Evolutionary conservation across 75 land plant species (phyloP), one percentile per base, ranked within the genome.

Genomic region (Selaginella tamariscina): DNA sequence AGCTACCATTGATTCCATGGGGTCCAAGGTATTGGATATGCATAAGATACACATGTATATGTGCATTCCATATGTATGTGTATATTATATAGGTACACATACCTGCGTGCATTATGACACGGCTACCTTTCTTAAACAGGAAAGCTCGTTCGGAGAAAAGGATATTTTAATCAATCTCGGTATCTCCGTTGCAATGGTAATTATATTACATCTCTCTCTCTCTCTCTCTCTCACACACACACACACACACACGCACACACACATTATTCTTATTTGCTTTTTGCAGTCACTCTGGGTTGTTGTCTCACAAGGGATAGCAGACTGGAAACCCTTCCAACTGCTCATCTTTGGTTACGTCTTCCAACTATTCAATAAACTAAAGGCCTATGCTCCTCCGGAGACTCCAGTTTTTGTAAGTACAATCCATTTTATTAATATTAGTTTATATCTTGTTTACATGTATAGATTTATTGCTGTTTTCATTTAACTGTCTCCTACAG

Each of bases 1-100:
- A 85, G 74, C 91, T 74, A 55, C 86, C 96, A 59, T 68, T 83
- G 64, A 64, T 95, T 2, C 89, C 99, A 13, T 95, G 99, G 99
- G 86, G 78, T 0, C 99, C 99, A 30, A 95, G 88, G 96, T 87
- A 62, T 64, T 71, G 32, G 11, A 66, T 9, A 32, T 1, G 8
- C 11, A 27, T 23, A 27, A 22, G 56, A 5, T 65, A 26, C 13
- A 44, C 1, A 65, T 63, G 69, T 70, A 24, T 39, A 31, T 71
- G 49, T 1, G 2, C n/a, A 26, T 33, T 31, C 24, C 2, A 13
- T 28, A 29, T 29, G 54, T 32, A 33, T 62, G 15, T 21, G 15
- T 24, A 26, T 66, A 32, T 26, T 32, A 44, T n/a, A n/a, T 26
- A 21, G 32, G 8, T 32, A 54, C 23, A 66, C 21, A 13, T 66